A percentile compares a stretch with the other conserved stretches of the same genome.
These are phyloP conservation scores for Fusarium equiseti DNA, from an alignment of 2,329 filamentous ascomycete genomes.

Conservation along the genomic window DNA sequence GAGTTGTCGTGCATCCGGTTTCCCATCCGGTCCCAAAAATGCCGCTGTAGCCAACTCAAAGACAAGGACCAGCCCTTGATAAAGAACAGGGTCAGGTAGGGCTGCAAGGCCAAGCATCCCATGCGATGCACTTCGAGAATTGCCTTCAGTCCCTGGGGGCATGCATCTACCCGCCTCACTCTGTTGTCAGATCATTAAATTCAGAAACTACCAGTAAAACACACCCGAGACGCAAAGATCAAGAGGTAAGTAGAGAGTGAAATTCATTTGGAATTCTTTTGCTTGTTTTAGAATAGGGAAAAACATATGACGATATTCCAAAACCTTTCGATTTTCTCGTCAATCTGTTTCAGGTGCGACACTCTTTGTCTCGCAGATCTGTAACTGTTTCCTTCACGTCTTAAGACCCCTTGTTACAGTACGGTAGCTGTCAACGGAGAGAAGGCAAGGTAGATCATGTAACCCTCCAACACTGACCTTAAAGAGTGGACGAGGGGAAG, in stretches of 20 bases:
- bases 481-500: slow-evolving; percentile 2
- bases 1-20: slow-evolving; percentile 37
- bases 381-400: slow-evolving; percentile 6
- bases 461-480: slow-evolving; percentile 12
- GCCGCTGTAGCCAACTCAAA: slow-evolving; percentile 16
- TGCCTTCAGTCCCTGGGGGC: background rate
- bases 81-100: background rate
- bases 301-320: slow-evolving; percentile 15
- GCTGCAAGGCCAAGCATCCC: slow-evolving; percentile 11
- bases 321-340: slow-evolving; percentile 28
- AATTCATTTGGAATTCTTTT: background rate
- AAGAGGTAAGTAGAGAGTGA: background rate
- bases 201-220: background rate
- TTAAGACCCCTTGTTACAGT: background rate
- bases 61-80: slow-evolving; percentile 14
- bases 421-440: background rate
- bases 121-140: slow-evolving; percentile 11
- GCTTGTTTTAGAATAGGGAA: slow-evolving; percentile 2
- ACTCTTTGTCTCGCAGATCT: slow-evolving; percentile 20
- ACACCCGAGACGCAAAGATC: slow-evolving; percentile 10
- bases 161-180: slow-evolving; percentile 10
- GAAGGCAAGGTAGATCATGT: slow-evolving; percentile 21
- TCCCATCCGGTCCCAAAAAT: slow-evolving; percentile 17
- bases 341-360: slow-evolving; percentile 26
- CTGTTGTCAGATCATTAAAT: slow-evolving; percentile 30